A percentile compares a stretch with the other conserved stretches of the same genome.
Conservation (phyloP, 805 yeast species). For the Spathaspora arborariae region DNA sequence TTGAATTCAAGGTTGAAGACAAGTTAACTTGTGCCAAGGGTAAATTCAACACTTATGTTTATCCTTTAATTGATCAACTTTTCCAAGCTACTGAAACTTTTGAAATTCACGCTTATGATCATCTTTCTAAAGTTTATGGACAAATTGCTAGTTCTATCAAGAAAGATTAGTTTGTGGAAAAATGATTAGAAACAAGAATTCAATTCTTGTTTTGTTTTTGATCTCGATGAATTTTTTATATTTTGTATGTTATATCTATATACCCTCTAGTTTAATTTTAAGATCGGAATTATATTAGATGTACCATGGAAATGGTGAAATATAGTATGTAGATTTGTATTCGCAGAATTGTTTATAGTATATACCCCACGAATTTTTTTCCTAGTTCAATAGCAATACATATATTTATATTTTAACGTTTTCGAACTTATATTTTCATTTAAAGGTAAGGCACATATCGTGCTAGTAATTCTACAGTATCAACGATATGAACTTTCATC, state of each 20-base stretch:
- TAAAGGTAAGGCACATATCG: too few species aligned
- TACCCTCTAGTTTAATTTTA: not conserved
- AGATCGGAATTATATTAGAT: not conserved
- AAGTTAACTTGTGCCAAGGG: constrained; percentile 22
- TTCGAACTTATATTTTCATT: too few species aligned
- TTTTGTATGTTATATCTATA: not conserved
- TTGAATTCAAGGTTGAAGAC: constrained; percentile 27
- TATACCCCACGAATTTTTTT: too few species aligned
- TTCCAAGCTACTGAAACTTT: constrained; percentile 31
- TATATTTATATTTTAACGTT: not conserved
- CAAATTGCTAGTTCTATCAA: constrained; percentile 8
- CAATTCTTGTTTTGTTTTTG: not conserved
- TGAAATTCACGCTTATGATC: constrained; percentile 29
- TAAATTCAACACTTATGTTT: constrained; percentile 20
- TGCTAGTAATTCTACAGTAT: too few species aligned
- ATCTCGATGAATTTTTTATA: not conserved
- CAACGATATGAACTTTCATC: too few species aligned
- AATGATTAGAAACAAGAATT: not conserved
- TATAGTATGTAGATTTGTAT: not conserved
- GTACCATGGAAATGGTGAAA: not conserved
- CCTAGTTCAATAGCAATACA: not conserved
- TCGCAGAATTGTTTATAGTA: not conserved
- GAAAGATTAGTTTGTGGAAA: constrained; percentile 1
- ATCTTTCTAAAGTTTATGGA: constrained; percentile 15
- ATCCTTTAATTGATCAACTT: constrained; percentile 29